A percentile compares a stretch with the other conserved stretches of the same genome.
Conservation (phyloP, 2,329 filamentous ascomycete species). For the Fusarium sp. region DNA sequence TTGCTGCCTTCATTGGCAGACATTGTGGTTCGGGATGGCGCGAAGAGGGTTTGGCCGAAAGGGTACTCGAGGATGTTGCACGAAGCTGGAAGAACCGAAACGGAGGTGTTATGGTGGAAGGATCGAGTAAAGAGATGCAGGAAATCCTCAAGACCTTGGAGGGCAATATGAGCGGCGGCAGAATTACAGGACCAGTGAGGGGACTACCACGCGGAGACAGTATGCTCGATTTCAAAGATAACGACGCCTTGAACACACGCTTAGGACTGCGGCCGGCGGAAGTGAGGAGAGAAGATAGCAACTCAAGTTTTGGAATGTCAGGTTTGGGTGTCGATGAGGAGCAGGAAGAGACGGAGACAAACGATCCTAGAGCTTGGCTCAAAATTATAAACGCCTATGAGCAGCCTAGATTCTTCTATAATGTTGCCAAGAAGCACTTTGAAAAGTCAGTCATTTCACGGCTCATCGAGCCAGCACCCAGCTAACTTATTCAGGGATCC, state of each 20-base stretch:
- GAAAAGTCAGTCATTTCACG: conserved; percentile 67
- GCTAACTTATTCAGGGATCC: conserved; percentile 60
- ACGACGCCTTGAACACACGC: conserved; percentile 65
- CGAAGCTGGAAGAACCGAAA: conserved; percentile 91
- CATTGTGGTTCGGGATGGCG: conserved; percentile 97
- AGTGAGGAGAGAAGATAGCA: conserved; percentile 68
- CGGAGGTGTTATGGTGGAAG: conserved; percentile 91
- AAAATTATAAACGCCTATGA: conserved; percentile 86
- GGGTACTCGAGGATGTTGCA: conserved; percentile 90
- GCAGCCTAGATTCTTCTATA: conserved; percentile 83
- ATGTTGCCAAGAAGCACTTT: conserved; percentile 88
- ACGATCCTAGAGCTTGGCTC: conserved; percentile 83
- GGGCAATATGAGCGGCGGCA: conserved; percentile 89
- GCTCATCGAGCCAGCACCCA: conserved; percentile 9
- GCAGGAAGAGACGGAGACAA: conserved; percentile 67
- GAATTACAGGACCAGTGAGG: conserved; percentile 64
- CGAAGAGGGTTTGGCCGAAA: conserved; percentile 92
- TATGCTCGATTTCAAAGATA: conserved; percentile 69
- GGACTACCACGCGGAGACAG: conserved; percentile 68
- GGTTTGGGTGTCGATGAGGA: conserved; percentile 63
- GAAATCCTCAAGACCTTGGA: conserved; percentile 86
- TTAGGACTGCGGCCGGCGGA: conserved; percentile 62
- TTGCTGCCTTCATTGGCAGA: conserved; percentile 90
- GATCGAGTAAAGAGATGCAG: conserved; percentile 78
- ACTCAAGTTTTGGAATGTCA: conserved; percentile 72